Percentiles rank a stretch among this genome's conserved stretches.
These are phyloP conservation scores for Colletotrichum tropicicola DNA, from an alignment of 2,329 filamentous ascomycete species.

Conservation along the genomic window DNA sequence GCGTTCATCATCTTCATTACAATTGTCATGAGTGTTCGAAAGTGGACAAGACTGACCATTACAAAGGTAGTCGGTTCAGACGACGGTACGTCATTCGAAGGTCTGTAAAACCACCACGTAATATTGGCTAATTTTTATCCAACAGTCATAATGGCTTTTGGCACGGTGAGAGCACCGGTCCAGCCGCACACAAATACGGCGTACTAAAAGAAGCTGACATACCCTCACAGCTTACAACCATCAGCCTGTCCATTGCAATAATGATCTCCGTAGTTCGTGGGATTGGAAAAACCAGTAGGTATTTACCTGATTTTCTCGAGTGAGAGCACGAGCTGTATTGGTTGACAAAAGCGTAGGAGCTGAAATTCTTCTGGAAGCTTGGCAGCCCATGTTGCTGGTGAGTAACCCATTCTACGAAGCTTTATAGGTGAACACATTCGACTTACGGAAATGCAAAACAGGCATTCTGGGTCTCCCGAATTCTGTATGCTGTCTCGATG, in stretches of 20 bases:
- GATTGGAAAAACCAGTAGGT: background rate
- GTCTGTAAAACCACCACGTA: background rate
- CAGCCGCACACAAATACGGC: too few species aligned
- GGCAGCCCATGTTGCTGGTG: constrained; percentile 12
- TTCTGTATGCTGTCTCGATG: constrained; percentile 3
- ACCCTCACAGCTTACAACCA: background rate
- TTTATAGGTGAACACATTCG: background rate
- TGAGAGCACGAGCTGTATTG: too few species aligned
- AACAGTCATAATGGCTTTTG: background rate
- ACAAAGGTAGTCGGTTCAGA: background rate
- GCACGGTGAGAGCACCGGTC: background rate
- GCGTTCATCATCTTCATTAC: constrained; percentile 5
- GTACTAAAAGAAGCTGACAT: too few species aligned
- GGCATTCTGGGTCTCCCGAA: background rate
- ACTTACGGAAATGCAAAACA: background rate
- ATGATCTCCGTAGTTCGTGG: background rate
- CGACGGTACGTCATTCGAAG: background rate
- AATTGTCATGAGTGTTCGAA: constrained; percentile 1
- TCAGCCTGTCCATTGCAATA: background rate
- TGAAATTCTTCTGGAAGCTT: background rate
- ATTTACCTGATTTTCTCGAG: background rate
- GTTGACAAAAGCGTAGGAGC: too few species aligned
- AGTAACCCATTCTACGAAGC: background rate
- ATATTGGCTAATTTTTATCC: background rate
- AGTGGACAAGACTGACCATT: constrained; percentile 6